Conservation (phyloP, 805 yeast genomes). For the Candida chauliodis region DNA sequence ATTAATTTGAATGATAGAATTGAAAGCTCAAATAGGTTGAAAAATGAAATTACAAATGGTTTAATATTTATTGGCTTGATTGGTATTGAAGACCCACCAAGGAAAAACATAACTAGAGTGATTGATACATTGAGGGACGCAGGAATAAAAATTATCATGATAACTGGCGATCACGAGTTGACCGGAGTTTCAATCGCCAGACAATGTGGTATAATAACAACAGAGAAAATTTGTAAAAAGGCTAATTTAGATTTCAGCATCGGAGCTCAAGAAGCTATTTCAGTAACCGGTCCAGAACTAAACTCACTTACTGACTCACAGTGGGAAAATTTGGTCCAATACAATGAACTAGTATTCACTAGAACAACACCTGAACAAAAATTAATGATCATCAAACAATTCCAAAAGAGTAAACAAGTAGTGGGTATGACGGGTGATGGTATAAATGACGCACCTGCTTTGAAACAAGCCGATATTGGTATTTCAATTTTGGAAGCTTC, state of each 20-base stretch:
- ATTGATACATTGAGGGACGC: slow-evolving; percentile 31
- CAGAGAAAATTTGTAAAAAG: slow-evolving; percentile 18
- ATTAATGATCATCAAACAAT: slow-evolving; percentile 44
- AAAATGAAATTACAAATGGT: slow-evolving; percentile 12
- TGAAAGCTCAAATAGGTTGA: slow-evolving; percentile 13
- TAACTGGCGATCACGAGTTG: slow-evolving; percentile 52
- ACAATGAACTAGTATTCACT: slow-evolving; percentile 39
- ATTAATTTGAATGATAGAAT: slow-evolving; percentile 11
- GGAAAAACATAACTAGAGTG: slow-evolving; percentile 31
- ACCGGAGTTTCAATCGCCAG: slow-evolving; percentile 51
- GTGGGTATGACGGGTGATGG: slow-evolving; percentile 39
- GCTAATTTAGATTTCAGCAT: background rate
- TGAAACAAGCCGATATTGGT: slow-evolving; percentile 33
- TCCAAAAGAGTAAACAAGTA: slow-evolving; percentile 29
- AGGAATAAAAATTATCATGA: slow-evolving; percentile 41
- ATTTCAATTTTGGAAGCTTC: slow-evolving; percentile 27
- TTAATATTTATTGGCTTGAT: slow-evolving; percentile 32
- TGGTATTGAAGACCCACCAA: slow-evolving; percentile 42
- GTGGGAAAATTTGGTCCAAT: slow-evolving; percentile 39
- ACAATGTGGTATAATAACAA: slow-evolving; percentile 35
- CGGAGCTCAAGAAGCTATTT: slow-evolving; percentile 15
- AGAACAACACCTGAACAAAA: slow-evolving; percentile 50
- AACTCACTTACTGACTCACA: slow-evolving; percentile 30
- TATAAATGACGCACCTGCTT: slow-evolving; percentile 33
- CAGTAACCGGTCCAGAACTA: slow-evolving; percentile 32